Conservation (phyloP, 2,329 filamentous ascomycete genomes). For the Neonectria hederae region DNA sequence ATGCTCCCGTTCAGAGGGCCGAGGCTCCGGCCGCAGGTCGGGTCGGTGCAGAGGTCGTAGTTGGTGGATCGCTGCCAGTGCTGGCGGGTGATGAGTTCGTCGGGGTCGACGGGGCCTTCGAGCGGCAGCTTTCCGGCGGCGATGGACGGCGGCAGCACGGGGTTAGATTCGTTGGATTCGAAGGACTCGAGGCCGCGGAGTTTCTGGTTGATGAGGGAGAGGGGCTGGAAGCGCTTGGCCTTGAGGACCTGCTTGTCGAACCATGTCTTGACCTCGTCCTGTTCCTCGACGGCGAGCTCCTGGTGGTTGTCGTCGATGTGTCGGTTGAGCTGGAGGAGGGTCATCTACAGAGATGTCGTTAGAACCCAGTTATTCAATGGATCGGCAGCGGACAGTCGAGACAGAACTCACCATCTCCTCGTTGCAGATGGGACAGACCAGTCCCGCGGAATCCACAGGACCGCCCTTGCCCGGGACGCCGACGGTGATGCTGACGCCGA, state of each 20-base stretch:
- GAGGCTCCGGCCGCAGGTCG: slow-evolving; percentile 81
- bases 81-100: slow-evolving; percentile 85
- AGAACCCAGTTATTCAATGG: neutral
- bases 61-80: slow-evolving; percentile 87
- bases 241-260: slow-evolving; percentile 95
- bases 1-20: slow-evolving; percentile 84
- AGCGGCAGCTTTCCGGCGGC: slow-evolving; percentile 53
- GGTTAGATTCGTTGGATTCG: slow-evolving; percentile 81
- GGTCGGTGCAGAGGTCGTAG: slow-evolving; percentile 86
- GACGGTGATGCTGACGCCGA: slow-evolving; percentile 82
- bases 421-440: slow-evolving; percentile 96
- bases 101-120: slow-evolving; percentile 72
- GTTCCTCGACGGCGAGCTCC: slow-evolving; percentile 86
- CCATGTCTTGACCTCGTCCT: slow-evolving; percentile 97
- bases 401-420: slow-evolving; percentile 95
- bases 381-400: slow-evolving; percentile 21
- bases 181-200: slow-evolving; percentile 92
- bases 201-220: slow-evolving; percentile 92
- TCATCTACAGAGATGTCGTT: slow-evolving; percentile 67
- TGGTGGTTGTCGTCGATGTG: slow-evolving; percentile 89
- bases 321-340: slow-evolving; percentile 88
- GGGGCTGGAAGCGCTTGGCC: slow-evolving; percentile 90
- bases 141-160: slow-evolving; percentile 44
- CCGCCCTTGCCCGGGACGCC: slow-evolving; percentile 62
- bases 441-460: slow-evolving; percentile 62